These are phyloP conservation scores for Solanum chacoense DNA, from an alignment of 305 asterid species.

Conservation along the genomic window DNA sequence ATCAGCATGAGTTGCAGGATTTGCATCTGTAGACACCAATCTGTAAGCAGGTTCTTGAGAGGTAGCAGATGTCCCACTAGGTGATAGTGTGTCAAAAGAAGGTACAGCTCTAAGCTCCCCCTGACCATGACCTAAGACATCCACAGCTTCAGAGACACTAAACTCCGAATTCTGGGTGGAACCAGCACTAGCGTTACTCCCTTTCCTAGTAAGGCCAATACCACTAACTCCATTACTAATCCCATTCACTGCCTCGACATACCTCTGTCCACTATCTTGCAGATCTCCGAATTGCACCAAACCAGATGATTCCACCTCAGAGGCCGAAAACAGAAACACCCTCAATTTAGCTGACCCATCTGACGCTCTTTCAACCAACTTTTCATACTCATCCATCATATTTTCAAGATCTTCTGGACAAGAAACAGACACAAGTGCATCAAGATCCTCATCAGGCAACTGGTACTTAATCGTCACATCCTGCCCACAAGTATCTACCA, in stretches of 20 bases:
- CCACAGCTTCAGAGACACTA: slow-evolving; percentile 54
- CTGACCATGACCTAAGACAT: slow-evolving; percentile 26
- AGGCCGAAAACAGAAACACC: slow-evolving; percentile 74
- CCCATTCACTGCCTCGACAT: slow-evolving; percentile 92
- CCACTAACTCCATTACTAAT: slow-evolving; percentile 33
- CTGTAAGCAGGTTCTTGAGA: slow-evolving; percentile 34
- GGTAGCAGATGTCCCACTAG: slow-evolving; percentile 27
- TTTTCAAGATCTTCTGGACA: slow-evolving; percentile 91
- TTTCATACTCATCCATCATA: slow-evolving; percentile 97
- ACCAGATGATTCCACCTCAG: slow-evolving; percentile 50
- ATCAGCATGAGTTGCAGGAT: slow-evolving; percentile 15
- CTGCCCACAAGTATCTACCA: slow-evolving; percentile 44
- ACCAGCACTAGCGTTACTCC: slow-evolving; percentile 55
- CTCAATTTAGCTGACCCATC: slow-evolving; percentile 88
- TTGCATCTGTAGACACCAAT: slow-evolving; percentile 8
- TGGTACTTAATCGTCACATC: slow-evolving; percentile 77
- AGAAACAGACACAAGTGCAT: slow-evolving; percentile 88
- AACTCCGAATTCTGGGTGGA: slow-evolving; percentile 62
- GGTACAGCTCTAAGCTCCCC: slow-evolving; percentile 34
- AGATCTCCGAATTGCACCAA: slow-evolving; percentile 37
- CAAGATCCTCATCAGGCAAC: slow-evolving; percentile 95
- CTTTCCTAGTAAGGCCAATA: slow-evolving; percentile 53
- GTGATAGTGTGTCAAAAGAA: slow-evolving; percentile 36
- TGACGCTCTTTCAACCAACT: slow-evolving; percentile 55
- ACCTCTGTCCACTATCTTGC: slow-evolving; percentile 68